phyloP scores from a whole-genome alignment of 2,329 filamentous ascomycete genomes.

The Aurifilum marmelostoma region DNA sequence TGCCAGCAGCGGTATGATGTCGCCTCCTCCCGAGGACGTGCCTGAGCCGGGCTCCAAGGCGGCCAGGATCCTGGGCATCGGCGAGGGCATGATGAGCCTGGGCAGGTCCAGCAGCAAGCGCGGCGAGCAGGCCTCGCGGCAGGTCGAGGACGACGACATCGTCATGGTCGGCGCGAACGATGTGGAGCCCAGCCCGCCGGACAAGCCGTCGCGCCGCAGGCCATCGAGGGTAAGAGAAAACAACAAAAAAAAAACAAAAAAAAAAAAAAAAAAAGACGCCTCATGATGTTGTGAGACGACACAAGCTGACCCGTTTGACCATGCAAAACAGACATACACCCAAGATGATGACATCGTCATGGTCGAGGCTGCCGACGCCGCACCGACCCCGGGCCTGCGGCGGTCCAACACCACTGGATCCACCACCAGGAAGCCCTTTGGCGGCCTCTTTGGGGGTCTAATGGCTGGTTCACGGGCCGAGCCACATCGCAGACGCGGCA shows the following conservation, averaged over 20 bases:
- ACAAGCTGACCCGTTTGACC: constrained; percentile 37
- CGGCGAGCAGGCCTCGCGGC: constrained; percentile 47
- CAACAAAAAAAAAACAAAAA: constrained; percentile 29
- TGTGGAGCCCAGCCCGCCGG: constrained; percentile 45
- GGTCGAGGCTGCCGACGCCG: constrained; percentile 53
- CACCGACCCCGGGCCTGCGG: constrained; percentile 55
- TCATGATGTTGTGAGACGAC: constrained; percentile 22
- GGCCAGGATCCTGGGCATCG: constrained; percentile 72
- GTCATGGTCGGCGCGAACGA: constrained; percentile 52
- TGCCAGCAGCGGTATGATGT: constrained; percentile 65
- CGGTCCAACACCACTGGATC: constrained; percentile 62
- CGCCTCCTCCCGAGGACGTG: constrained; percentile 72
- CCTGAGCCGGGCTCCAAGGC: constrained; percentile 73
- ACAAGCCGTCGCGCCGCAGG: constrained; percentile 50
- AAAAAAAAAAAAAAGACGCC: constrained; percentile 27
- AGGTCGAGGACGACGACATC: constrained; percentile 53
- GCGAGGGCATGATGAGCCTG: constrained; percentile 56
- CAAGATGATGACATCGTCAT: constrained; percentile 67
- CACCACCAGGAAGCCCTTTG: constrained; percentile 57
- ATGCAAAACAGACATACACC: constrained; percentile 63
- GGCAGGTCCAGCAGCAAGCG: constrained; percentile 45
- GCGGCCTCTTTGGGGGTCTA: constrained; percentile 65
- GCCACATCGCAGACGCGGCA: constrained; percentile 54
- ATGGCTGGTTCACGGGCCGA: constrained; percentile 51
- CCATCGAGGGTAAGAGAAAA: constrained; percentile 43